phyloP scores from a whole-genome alignment of 2,329 filamentous ascomycete species.

The Achaetomium macrosporum region DNA sequence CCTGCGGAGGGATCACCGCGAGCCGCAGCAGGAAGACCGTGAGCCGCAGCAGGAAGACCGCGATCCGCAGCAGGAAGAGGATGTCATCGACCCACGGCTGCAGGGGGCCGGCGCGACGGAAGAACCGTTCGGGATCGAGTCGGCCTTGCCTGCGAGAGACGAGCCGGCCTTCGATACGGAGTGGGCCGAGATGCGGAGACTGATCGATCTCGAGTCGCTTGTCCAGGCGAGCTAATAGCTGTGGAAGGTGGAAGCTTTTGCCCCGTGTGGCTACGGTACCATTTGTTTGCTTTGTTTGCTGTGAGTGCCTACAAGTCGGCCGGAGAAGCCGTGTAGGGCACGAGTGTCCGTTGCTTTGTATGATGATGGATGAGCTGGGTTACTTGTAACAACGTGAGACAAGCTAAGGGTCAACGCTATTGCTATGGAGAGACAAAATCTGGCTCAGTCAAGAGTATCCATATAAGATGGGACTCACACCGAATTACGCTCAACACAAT shows the following conservation, averaged over 20 bases:
- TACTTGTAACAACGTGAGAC: no score
- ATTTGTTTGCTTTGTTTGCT: conserved; percentile 3
- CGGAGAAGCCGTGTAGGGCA: no score
- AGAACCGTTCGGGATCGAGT: conserved; percentile 13
- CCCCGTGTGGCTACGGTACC: conserved; percentile 9
- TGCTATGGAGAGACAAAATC: no score
- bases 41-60: conserved; percentile 10
- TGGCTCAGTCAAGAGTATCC: no score
- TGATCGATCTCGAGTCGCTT: conserved; percentile 20
- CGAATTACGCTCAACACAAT: no score
- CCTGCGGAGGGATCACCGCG: conserved; percentile 30
- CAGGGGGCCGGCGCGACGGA: neutral
- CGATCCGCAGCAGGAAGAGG: neutral
- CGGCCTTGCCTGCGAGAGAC: neutral
- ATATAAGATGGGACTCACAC: no score
- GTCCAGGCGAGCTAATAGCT: conserved; percentile 5
- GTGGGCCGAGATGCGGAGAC: conserved; percentile 22
- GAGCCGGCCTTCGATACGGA: conserved; percentile 18
- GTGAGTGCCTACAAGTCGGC: neutral
- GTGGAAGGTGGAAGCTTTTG: neutral
- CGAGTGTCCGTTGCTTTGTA: no score
- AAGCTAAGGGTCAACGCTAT: no score
- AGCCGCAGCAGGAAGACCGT: conserved; percentile 10
- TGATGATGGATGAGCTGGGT: no score
- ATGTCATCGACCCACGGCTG: conserved; percentile 14